Conservation (phyloP, 768 basidiomycete species). For the Melanogaster broomeanus region DNA sequence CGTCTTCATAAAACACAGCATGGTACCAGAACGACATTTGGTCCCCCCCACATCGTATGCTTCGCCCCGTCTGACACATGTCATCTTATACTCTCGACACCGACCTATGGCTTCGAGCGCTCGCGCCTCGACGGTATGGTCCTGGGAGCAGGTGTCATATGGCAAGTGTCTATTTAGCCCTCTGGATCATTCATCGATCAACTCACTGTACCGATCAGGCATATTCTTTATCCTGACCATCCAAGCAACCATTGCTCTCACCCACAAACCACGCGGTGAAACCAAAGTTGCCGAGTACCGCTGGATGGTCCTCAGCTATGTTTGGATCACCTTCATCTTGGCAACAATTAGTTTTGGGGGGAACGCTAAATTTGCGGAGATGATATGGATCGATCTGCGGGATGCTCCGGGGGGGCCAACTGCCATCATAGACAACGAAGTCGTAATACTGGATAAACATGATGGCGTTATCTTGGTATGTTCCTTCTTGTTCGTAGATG, state of each 20-base stretch:
- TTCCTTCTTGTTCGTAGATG: no score
- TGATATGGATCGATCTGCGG: constrained; percentile 36
- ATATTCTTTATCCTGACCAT: constrained; percentile 21
- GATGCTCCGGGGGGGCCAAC: no score
- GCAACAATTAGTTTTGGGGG: constrained; percentile 26
- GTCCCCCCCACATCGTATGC: no score
- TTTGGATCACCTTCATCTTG: constrained; percentile 27
- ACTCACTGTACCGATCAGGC: constrained; percentile 9
- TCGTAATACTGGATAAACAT: constrained; percentile 21
- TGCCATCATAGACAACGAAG: constrained; percentile 11
- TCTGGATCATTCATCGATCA: background rate
- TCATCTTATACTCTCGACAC: constrained; percentile 16
- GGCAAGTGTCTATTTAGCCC: constrained; percentile 9
- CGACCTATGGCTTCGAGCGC: constrained; percentile 28
- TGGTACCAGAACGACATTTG: no score
- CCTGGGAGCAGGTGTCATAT: constrained; percentile 19
- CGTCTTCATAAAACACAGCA: no score
- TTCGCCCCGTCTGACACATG: no score
- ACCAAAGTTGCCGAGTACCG: constrained; percentile 2
- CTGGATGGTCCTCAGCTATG: constrained; percentile 17
- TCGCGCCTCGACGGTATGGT: constrained; percentile 27
- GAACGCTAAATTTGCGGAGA: constrained; percentile 29
- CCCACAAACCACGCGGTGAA: background rate
- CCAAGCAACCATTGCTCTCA: constrained; percentile 13
- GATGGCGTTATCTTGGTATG: constrained; percentile 19